These are phyloP conservation scores for Leptodermis oblonga DNA, from an alignment of 257 asterid genomes.

Conservation along the genomic window DNA sequence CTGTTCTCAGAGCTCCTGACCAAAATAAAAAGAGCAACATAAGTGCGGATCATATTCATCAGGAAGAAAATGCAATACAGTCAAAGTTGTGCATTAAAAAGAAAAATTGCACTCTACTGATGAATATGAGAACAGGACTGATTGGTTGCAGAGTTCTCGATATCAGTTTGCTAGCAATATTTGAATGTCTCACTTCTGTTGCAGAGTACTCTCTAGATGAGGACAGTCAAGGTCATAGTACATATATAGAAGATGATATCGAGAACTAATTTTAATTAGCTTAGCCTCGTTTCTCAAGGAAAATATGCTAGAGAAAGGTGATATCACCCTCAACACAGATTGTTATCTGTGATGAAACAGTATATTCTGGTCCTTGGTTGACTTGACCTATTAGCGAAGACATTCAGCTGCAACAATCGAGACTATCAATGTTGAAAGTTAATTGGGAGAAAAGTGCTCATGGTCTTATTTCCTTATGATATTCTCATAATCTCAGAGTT, in stretches of 20 bases:
- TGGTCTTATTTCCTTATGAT: not conserved
- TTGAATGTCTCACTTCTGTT: slow-evolving; percentile 76
- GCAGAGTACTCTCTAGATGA: slow-evolving; percentile 54
- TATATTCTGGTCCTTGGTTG: not conserved
- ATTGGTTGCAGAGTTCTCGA: too few relatives aligned
- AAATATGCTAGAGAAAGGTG: slow-evolving; percentile 3
- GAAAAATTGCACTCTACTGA: too few relatives aligned
- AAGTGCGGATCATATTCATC: too few relatives aligned
- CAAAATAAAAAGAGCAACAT: too few relatives aligned
- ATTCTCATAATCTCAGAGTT: not conserved
- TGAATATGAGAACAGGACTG: too few relatives aligned
- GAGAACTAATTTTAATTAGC: slow-evolving; percentile 10
- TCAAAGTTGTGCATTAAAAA: slow-evolving; percentile 40
- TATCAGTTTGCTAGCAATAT: slow-evolving; percentile 82
- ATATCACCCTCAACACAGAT: not conserved
- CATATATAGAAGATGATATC: slow-evolving; percentile 53
- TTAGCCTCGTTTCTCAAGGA: not conserved
- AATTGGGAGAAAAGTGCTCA: not conserved
- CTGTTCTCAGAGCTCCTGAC: too few relatives aligned
- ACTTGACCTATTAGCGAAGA: not conserved
- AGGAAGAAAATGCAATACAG: too few relatives aligned
- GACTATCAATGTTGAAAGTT: not conserved
- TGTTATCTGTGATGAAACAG: not conserved
- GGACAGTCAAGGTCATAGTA: slow-evolving; percentile 52
- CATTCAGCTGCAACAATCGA: not conserved